A percentile compares a stretch with the other conserved stretches of the same genome.
Conservation (phyloP, 2,329 filamentous ascomycete genomes). For the Fusarium sp. region DNA sequence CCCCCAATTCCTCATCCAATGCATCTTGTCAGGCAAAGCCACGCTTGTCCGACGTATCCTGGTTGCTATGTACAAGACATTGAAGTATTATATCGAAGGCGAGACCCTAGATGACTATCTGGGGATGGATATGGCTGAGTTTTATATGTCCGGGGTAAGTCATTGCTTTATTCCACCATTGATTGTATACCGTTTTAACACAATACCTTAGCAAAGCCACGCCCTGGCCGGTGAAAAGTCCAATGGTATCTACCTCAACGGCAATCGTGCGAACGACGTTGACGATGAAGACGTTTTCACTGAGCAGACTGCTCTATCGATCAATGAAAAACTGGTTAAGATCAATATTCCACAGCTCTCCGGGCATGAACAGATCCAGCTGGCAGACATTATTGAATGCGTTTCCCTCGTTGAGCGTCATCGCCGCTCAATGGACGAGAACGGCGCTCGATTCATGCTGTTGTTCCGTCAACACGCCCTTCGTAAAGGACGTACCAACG, state of each 20-base stretch:
- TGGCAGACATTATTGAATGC: constrained; percentile 87
- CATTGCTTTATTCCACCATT: background rate
- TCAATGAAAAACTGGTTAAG: constrained; percentile 82
- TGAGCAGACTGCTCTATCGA: constrained; percentile 74
- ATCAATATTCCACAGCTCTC: constrained; percentile 84
- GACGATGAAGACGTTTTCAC: constrained; percentile 74
- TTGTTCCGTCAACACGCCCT: constrained; percentile 87
- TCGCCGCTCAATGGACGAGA: constrained; percentile 88
- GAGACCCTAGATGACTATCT: constrained; percentile 84
- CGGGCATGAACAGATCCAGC: constrained; percentile 85
- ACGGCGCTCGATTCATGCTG: constrained; percentile 86
- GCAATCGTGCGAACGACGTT: constrained; percentile 53
- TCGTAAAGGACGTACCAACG: constrained; percentile 72
- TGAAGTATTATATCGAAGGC: constrained; percentile 87
- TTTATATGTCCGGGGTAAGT: constrained; percentile 58
- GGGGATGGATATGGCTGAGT: constrained; percentile 71
- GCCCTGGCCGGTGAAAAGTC: constrained; percentile 47
- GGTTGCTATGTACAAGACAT: constrained; percentile 75
- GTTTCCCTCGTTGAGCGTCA: constrained; percentile 87
- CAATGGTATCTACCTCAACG: constrained; percentile 54
- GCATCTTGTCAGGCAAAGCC: constrained; percentile 83
- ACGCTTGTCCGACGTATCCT: constrained; percentile 78
- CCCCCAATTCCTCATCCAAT: constrained; percentile 89
- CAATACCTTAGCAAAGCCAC: constrained; percentile 27
- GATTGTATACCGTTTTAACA: constrained; percentile 13